Evolutionary conservation across 2,329 filamentous ascomycete species (phyloP).

Genomic region (Pestalotiopsis fici): DNA sequence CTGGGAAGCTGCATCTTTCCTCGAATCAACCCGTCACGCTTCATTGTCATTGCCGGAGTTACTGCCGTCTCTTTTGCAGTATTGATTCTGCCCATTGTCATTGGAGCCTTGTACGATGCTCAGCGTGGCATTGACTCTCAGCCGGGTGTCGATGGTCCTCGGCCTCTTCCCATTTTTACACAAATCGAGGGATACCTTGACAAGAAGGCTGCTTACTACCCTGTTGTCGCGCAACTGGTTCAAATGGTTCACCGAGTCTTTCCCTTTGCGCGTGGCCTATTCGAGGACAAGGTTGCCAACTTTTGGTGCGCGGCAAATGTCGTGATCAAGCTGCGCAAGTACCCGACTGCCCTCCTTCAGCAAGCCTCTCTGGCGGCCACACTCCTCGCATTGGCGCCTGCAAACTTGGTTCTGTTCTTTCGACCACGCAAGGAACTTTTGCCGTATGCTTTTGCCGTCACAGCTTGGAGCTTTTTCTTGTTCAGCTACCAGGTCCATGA

Average conservation of each 20-base stretch:
- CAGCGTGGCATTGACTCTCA: conserved; percentile 62
- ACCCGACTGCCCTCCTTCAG: conserved; percentile 72
- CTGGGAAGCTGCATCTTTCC: conserved; percentile 85
- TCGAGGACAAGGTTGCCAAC: conserved; percentile 98
- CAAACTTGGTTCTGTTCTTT: conserved; percentile 78
- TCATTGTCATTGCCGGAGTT: conserved; percentile 73
- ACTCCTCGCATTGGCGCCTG: conserved; percentile 72
- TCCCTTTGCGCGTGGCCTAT: conserved; percentile 91
- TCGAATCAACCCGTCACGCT: conserved; percentile 63
- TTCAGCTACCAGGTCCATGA: conserved; percentile 99
- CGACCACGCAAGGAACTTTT: conserved; percentile 76
- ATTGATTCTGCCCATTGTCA: conserved; percentile 73
- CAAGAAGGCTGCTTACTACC: conserved; percentile 69
- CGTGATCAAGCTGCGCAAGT: conserved; percentile 80
- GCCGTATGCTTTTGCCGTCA: conserved; percentile 78
- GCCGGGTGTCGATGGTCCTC: conserved; percentile 57
- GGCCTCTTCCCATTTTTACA: conserved; percentile 62
- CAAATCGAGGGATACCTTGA: conserved; percentile 61
- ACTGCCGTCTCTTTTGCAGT: conserved; percentile 74
- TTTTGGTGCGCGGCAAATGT: conserved; percentile 95
- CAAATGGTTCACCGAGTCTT: conserved; percentile 93
- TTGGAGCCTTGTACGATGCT: conserved; percentile 70
- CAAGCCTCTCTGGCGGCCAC: conserved; percentile 75
- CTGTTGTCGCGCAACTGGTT: conserved; percentile 73
- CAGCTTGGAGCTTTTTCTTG: conserved; percentile 95